These are phyloP conservation scores for Eucalyptus erythrocorys DNA, from an alignment of 345 rosid species.

Conservation along the genomic window DNA sequence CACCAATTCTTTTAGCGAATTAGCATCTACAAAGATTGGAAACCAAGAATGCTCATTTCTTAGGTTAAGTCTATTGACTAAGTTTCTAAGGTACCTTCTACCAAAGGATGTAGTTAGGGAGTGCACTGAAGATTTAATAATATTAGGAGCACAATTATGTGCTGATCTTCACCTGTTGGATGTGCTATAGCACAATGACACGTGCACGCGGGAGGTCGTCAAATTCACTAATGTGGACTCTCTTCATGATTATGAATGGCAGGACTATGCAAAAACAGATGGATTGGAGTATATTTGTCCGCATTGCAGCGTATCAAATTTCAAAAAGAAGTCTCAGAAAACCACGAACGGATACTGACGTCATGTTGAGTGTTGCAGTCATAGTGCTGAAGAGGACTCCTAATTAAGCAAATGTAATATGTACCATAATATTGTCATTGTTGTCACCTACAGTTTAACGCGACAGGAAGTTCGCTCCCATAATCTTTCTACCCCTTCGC, in stretches of 20 bases:
- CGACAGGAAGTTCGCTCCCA: not conserved
- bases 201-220: not conserved
- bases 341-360: conserved; percentile 46
- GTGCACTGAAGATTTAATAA: not conserved
- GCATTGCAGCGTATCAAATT: conserved; percentile 77
- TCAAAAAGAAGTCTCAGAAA: conserved; percentile 86
- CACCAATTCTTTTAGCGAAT: not conserved
- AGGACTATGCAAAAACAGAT: conserved; percentile 98
- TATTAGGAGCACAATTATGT: not conserved
- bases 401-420: not conserved
- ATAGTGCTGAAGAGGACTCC: not conserved
- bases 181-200: not conserved
- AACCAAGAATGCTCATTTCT: not conserved
- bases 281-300: conserved; percentile 98
- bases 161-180: not conserved
- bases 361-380: not conserved
- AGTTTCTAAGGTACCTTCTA: not conserved
- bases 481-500: not conserved
- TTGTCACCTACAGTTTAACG: not conserved
- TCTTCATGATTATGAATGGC: conserved; percentile 5
- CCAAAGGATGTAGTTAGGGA: not conserved
- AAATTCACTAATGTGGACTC: not conserved
- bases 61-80: not conserved
- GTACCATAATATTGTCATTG: not conserved
- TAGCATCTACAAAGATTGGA: not conserved